These are phyloP conservation scores for Thelonectria blattea DNA, from an alignment of 2,329 filamentous ascomycete species.

Conservation along the genomic window DNA sequence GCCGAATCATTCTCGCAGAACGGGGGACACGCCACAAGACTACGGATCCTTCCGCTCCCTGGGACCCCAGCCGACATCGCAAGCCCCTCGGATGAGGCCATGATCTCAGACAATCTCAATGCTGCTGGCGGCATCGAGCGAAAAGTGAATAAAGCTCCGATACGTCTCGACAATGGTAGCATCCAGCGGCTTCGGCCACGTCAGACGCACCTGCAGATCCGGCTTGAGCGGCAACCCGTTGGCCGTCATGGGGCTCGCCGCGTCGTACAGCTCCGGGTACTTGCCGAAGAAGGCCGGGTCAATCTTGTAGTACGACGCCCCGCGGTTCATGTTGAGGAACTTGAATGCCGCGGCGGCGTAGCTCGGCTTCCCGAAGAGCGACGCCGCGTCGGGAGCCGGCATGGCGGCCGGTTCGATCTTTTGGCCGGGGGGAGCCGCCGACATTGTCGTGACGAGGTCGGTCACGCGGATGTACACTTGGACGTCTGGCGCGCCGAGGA, in stretches of 20 bases:
- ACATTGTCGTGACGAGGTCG: constrained; percentile 40
- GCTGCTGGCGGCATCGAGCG: constrained; percentile 35
- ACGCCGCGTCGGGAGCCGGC: constrained; percentile 34
- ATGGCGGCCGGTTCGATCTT: constrained; percentile 19
- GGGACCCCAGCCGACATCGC: too few species aligned
- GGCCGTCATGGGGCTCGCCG: constrained; percentile 34
- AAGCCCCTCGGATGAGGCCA: too few species aligned
- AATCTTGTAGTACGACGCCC: constrained; percentile 42
- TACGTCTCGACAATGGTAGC: constrained; percentile 40
- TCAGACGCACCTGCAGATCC: constrained; percentile 38
- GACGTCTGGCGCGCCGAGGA: constrained; percentile 33
- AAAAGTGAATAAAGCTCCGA: constrained; percentile 43
- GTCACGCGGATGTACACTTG: constrained; percentile 40
- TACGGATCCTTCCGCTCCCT: too few species aligned
- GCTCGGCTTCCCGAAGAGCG: constrained; percentile 31
- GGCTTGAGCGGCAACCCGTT: constrained; percentile 40
- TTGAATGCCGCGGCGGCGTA: constrained; percentile 38
- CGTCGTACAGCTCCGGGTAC: constrained; percentile 42
- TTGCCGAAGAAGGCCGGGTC: constrained; percentile 42
- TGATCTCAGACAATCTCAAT: constrained; percentile 18
- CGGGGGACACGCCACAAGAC: not conserved
- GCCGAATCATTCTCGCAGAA: not conserved
- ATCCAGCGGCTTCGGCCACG: constrained; percentile 39
- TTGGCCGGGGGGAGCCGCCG: constrained; percentile 2
- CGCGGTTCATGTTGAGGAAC: constrained; percentile 41